These are phyloP conservation scores for Scutellospora calospora DNA, from an alignment of 371 early-diverging fungal genomes.

Conservation along the genomic window DNA sequence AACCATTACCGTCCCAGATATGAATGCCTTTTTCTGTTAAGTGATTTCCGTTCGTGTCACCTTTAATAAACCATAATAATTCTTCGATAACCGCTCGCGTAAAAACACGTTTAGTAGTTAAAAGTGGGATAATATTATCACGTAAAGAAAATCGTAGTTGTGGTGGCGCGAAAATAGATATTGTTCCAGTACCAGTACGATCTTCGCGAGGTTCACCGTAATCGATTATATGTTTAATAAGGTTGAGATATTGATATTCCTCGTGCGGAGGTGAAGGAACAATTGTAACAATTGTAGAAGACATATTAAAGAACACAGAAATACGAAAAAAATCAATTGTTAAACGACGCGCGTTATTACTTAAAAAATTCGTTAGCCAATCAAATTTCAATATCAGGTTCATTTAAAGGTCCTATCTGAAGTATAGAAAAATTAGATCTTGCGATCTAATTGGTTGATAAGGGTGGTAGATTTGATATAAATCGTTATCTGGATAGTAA, in stretches of 20 bases:
- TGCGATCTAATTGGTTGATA: too few species aligned
- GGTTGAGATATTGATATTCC: conserved; percentile 92
- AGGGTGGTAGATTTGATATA: too few species aligned
- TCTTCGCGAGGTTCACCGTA: conserved; percentile 86
- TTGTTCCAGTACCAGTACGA: conserved; percentile 98
- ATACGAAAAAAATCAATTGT: too few species aligned
- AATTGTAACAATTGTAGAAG: neutral
- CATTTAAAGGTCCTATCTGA: too few species aligned
- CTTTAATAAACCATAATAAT: conserved; percentile 97
- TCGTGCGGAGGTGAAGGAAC: conserved; percentile 57
- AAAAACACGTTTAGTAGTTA: conserved; percentile 98
- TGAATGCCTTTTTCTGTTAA: conserved; percentile 87
- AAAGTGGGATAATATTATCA: conserved; percentile 86
- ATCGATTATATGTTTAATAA: conserved; percentile 84
- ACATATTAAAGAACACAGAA: too few species aligned
- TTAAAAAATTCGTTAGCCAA: too few species aligned
- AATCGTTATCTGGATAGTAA: too few species aligned
- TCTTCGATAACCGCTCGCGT: conserved; percentile 96
- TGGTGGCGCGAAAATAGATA: conserved; percentile 94
- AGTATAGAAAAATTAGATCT: too few species aligned
- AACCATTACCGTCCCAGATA: conserved; percentile 99
- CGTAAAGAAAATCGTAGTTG: conserved; percentile 90
- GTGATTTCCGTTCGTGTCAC: conserved; percentile 88
- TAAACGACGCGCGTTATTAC: too few species aligned
- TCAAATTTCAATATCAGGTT: too few species aligned